Evolutionary conservation across 805 yeast species (phyloP).

Genomic region (Blastobotrys terrestris): DNA sequence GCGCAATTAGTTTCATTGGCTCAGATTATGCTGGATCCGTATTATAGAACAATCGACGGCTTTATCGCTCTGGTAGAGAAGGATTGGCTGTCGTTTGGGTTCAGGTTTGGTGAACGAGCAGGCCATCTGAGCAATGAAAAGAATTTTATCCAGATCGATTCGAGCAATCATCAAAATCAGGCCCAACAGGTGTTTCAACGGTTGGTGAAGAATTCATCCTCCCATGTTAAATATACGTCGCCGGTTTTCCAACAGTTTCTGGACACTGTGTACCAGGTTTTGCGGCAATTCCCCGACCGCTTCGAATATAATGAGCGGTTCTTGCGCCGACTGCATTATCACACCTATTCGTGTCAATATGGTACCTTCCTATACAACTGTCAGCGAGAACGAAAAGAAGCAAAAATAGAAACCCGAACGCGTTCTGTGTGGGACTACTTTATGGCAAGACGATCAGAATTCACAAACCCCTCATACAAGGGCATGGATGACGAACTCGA

Average conservation of each 20-base stretch:
- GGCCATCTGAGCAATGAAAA: slow-evolving; percentile 56
- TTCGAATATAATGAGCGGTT: slow-evolving; percentile 91
- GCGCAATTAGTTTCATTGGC: slow-evolving; percentile 81
- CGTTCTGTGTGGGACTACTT: slow-evolving; percentile 93
- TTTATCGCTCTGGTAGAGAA: slow-evolving; percentile 81
- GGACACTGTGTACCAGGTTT: slow-evolving; percentile 79
- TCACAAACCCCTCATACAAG: slow-evolving; percentile 47
- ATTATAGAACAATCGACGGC: slow-evolving; percentile 80
- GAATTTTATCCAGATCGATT: slow-evolving; percentile 23
- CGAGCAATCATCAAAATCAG: slow-evolving; percentile 28
- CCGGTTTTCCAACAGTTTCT: slow-evolving; percentile 93
- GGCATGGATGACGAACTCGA: slow-evolving; percentile 20
- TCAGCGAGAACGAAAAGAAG: slow-evolving; percentile 55
- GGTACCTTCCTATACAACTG: slow-evolving; percentile 80
- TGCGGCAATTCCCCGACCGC: slow-evolving; percentile 57
- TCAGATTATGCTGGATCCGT: slow-evolving; percentile 86
- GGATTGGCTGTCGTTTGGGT: slow-evolving; percentile 95
- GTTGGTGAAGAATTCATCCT: slow-evolving; percentile 43
- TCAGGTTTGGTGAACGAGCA: slow-evolving; percentile 74
- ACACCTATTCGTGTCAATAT: slow-evolving; percentile 87
- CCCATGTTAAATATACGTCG: slow-evolving; percentile 57
- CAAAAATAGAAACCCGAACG: slow-evolving; percentile 43
- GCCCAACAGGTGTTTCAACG: slow-evolving; percentile 43
- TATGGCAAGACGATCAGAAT: slow-evolving; percentile 65
- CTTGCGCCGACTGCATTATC: slow-evolving; percentile 76